Conservation (phyloP, 1,284 basidiomycete species). For the Leccinum insigne region DNA sequence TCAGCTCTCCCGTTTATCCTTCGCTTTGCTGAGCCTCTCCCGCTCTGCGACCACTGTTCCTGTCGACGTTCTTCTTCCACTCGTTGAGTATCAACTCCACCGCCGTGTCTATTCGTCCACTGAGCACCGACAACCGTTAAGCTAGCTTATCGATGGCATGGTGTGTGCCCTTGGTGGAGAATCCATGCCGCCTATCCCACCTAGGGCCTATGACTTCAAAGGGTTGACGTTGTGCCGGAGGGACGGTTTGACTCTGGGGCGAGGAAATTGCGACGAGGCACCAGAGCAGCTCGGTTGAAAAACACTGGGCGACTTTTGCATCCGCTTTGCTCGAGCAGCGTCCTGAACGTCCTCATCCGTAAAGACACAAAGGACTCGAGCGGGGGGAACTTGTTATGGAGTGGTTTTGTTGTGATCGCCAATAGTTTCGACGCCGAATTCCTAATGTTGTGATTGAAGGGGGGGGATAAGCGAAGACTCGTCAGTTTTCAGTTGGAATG, state of each 20-base stretch:
- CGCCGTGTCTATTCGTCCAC: slow-evolving; percentile 77
- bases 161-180: slow-evolving; percentile 26
- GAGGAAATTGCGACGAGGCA: slow-evolving; percentile 35
- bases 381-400: slow-evolving; percentile 93
- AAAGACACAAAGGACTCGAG: slow-evolving; percentile 89
- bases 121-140: slow-evolving; percentile 69
- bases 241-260: slow-evolving; percentile 34
- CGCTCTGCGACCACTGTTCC: slow-evolving; percentile 85
- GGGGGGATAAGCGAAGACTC: neutral
- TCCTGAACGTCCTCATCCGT: slow-evolving; percentile 81
- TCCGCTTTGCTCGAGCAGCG: slow-evolving; percentile 64
- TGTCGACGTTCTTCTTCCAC: slow-evolving; percentile 77
- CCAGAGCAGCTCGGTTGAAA: slow-evolving; percentile 32
- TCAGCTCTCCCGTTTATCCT: slow-evolving; percentile 80
- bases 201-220: slow-evolving; percentile 56
- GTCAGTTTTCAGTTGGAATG: slow-evolving; percentile 92
- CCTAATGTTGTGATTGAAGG: slow-evolving; percentile 47
- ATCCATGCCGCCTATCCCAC: slow-evolving; percentile 73
- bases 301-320: slow-evolving; percentile 24
- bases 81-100: slow-evolving; percentile 67
- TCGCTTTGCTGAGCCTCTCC: slow-evolving; percentile 70
- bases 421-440: slow-evolving; percentile 99
- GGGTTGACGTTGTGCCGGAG: slow-evolving; percentile 51
- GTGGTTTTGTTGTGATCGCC: slow-evolving; percentile 99
- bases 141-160: slow-evolving; percentile 58